phyloP scores from a whole-genome alignment of 1,284 basidiomycete species.

The Porodaedalea pini region DNA sequence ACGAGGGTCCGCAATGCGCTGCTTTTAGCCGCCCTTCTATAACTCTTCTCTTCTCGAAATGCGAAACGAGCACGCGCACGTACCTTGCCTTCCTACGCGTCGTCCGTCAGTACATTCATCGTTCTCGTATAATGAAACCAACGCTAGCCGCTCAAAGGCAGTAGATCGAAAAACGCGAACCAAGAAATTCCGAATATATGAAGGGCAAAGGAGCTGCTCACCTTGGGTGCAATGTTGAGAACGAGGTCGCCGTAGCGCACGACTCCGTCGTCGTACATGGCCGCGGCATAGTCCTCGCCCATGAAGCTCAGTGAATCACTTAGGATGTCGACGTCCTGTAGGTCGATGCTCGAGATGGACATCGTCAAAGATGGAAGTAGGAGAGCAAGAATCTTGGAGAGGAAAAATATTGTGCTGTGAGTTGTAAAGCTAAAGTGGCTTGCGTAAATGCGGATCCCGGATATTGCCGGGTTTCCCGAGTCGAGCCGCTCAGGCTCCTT shows the following conservation, averaged over 20 bases:
- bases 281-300: constrained; percentile 23
- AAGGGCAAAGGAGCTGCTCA: constrained; percentile 26
- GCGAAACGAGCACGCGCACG: constrained; percentile 19
- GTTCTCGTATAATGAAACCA: too few relatives aligned
- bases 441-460: too few relatives aligned
- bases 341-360: constrained; percentile 10
- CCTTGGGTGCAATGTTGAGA: constrained; percentile 54
- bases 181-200: too few relatives aligned
- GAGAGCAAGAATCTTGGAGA: neutral
- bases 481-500: too few relatives aligned
- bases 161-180: too few relatives aligned
- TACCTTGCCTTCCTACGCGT: constrained; percentile 54
- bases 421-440: too few relatives aligned
- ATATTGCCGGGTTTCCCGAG: too few relatives aligned
- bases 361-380: neutral
- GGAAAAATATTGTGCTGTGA: neutral
- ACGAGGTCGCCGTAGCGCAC: constrained; percentile 47
- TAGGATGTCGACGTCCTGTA: constrained; percentile 37
- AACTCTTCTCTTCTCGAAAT: neutral
- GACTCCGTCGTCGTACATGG: constrained; percentile 28
- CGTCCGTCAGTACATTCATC: constrained; percentile 11
- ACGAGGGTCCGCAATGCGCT: constrained; percentile 15
- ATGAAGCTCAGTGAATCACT: constrained; percentile 45
- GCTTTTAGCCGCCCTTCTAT: constrained; percentile 20
- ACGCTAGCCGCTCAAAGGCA: too few relatives aligned